Conservation (phyloP, 495 filamentous ascomycete species). For the Penicillium macrosclerotiorum region DNA sequence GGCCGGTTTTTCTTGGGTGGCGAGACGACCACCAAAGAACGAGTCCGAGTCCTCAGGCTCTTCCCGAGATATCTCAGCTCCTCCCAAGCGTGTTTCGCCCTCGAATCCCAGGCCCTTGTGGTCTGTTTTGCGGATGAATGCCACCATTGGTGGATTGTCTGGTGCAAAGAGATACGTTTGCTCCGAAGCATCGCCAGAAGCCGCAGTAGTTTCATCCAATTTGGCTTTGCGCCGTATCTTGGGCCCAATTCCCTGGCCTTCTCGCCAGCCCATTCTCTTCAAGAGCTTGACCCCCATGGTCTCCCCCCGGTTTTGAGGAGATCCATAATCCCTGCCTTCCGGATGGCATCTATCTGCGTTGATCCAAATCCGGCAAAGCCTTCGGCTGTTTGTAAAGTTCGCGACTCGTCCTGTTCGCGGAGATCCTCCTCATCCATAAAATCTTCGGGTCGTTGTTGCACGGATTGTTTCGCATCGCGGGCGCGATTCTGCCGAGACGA, state of each 20-base stretch:
- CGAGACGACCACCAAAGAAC: conserved; percentile 41
- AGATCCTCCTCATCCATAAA: conserved; percentile 99
- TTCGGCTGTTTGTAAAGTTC: conserved; percentile 65
- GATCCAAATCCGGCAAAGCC: conserved; percentile 77
- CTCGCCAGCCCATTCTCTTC: conserved; percentile 94
- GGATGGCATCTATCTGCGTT: conserved; percentile 54
- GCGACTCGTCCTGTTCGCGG: conserved; percentile 77
- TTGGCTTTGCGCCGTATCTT: conserved; percentile 76
- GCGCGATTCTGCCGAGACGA: conserved; percentile 80
- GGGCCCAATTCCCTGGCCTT: conserved; percentile 89
- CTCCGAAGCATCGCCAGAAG: conserved; percentile 33
- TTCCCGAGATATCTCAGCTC: conserved; percentile 39
- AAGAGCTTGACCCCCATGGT: conserved; percentile 88
- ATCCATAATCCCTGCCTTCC: conserved; percentile 65
- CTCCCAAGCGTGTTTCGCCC: conserved; percentile 58
- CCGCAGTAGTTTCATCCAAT: conserved; percentile 52
- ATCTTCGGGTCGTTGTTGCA: conserved; percentile 74
- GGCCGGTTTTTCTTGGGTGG: conserved; percentile 22
- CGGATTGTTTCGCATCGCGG: conserved; percentile 56
- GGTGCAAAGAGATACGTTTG: conserved; percentile 84
- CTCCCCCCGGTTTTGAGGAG: conserved; percentile 73
- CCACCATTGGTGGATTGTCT: conserved; percentile 73
- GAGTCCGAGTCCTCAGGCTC: conserved; percentile 47
- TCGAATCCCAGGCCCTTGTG: conserved; percentile 79
- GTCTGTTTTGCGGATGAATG: conserved; percentile 73